These are phyloP conservation scores for Schizonepeta tenuifolia DNA, from an alignment of 257 asterid genomes.

Conservation along the genomic window DNA sequence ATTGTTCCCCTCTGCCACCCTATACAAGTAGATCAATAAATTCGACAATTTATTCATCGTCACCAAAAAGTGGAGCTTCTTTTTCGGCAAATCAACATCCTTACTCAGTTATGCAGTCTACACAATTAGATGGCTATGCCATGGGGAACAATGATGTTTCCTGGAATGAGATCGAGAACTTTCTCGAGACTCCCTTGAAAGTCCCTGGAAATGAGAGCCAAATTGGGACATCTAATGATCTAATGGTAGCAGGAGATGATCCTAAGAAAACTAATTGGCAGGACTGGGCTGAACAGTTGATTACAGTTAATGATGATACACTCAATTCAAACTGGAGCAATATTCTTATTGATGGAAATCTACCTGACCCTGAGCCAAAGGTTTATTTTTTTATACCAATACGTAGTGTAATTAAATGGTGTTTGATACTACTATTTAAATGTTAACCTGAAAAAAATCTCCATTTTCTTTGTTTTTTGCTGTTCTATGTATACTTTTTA, in stretches of 20 bases:
- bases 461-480: background rate
- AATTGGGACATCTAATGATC: constrained; percentile 43
- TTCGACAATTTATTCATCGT: constrained; percentile 41
- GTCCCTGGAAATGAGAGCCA: constrained; percentile 45
- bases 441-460: background rate
- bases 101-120: constrained; percentile 39
- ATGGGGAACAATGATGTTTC: constrained; percentile 38
- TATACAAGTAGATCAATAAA: constrained; percentile 27
- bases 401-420: background rate
- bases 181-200: constrained; percentile 45
- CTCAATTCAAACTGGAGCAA: constrained; percentile 67
- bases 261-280: constrained; percentile 55
- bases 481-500: background rate
- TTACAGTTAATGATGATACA: constrained; percentile 49
- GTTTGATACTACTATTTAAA: background rate
- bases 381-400: constrained; percentile 43
- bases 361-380: constrained; percentile 61
- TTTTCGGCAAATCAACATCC: constrained; percentile 37
- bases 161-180: constrained; percentile 52
- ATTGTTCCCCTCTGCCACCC: constrained; percentile 38
- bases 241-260: constrained; percentile 42
- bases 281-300: constrained; percentile 68
- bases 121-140: constrained; percentile 37
- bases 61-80: constrained; percentile 42
- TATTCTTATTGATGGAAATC: constrained; percentile 57